Conservation (phyloP, 495 filamentous ascomycete species). For the Penicillium ochrochloron region DNA sequence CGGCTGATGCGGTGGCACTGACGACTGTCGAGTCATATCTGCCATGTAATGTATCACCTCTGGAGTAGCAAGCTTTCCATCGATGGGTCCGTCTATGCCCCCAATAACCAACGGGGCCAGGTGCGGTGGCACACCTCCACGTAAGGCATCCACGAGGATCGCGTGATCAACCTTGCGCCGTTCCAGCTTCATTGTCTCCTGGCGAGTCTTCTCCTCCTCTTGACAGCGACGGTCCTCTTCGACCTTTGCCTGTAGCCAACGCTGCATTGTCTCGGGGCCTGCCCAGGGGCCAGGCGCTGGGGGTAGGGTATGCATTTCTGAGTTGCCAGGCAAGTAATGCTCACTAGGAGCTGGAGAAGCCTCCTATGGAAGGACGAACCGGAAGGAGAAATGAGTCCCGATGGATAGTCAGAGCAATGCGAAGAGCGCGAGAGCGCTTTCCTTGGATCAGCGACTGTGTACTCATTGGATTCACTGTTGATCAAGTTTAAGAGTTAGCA, state of each 20-base stretch:
- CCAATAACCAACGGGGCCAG: conserved; percentile 91
- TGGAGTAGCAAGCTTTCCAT: neutral
- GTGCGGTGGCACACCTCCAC: conserved; percentile 80
- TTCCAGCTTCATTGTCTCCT: conserved; percentile 77
- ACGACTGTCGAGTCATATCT: neutral
- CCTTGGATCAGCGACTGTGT: conserved; percentile 39
- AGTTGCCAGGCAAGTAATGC: conserved; percentile 35
- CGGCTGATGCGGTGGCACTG: neutral
- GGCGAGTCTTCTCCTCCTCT: conserved; percentile 86
- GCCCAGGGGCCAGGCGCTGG: conserved; percentile 74
- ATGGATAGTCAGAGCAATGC: conserved; percentile 21
- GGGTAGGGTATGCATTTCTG: conserved; percentile 56
- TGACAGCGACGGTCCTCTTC: conserved; percentile 86
- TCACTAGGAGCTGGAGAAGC: conserved; percentile 41
- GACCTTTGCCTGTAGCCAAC: conserved; percentile 79
- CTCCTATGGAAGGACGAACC: conserved; percentile 47
- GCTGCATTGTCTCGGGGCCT: conserved; percentile 78
- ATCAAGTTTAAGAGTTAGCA: conserved; percentile 51
- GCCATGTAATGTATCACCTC: conserved; percentile 8
- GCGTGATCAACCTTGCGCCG: conserved; percentile 82
- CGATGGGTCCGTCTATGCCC: conserved; percentile 55
- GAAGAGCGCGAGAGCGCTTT: conserved; percentile 41
- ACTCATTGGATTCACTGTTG: conserved; percentile 48
- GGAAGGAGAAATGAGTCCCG: conserved; percentile 20
- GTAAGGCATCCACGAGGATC: conserved; percentile 80